These are phyloP conservation scores for Trifolium subterraneum DNA, from an alignment of 306 rosid genomes.

Conservation along the genomic window DNA sequence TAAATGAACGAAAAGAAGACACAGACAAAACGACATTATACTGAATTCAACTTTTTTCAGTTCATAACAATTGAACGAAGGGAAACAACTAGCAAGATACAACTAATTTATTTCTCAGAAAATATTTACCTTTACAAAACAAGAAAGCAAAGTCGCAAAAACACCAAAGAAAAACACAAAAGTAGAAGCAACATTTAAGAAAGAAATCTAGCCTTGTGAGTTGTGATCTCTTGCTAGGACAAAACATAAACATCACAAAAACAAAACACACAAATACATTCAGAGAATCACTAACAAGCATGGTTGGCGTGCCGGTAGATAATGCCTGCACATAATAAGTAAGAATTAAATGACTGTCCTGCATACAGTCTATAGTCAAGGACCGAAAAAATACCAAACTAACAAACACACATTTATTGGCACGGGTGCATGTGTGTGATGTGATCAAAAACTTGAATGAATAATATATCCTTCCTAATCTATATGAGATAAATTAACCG, in stretches of 20 bases:
- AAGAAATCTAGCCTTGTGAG: neutral
- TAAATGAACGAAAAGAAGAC: conserved; percentile 7
- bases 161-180: neutral
- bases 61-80: conserved; percentile 11
- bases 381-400: neutral
- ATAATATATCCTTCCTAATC: conserved; percentile 37
- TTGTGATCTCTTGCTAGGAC: neutral
- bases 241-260: conserved; percentile 1
- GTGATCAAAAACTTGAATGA: conserved; percentile 1
- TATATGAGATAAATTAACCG: conserved; percentile 17
- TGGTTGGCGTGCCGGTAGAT: neutral
- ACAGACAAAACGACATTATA: neutral
- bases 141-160: conserved; percentile 1
- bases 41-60: neutral
- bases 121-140: conserved; percentile 2
- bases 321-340: neutral
- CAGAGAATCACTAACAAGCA: neutral
- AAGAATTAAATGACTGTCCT: neutral
- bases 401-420: neutral
- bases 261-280: neutral
- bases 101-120: neutral
- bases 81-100: neutral
- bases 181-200: conserved; percentile 6
- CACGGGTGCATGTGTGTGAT: neutral
- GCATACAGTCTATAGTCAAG: neutral